Base-by-base conservation (phyloP, 2,329 filamentous ascomycete species). In the Pseudocercospora ulei region DNA sequence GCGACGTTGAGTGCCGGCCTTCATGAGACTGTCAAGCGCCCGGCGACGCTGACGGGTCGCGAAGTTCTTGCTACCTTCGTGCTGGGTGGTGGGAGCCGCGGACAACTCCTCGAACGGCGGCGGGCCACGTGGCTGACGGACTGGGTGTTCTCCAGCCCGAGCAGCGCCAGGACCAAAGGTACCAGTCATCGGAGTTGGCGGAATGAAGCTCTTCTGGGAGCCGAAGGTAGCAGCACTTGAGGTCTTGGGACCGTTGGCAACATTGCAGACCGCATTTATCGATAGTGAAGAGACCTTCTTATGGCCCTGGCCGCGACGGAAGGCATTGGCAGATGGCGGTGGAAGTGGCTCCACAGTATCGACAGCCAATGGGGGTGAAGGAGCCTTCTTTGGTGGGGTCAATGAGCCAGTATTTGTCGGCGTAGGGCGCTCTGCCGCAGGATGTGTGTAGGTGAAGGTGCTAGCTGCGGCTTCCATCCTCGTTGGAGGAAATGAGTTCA, bases 11-110 rank as follows among this genome's bases (percentile, higher is more conserved):
- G 90, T 73, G 9, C 88, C 87, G 38, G 88, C 88, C 49, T 83
- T 82, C 46, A 95, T 83, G 34, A 98, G 74, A 59, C 86, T 95
- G 67, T 87, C 79, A 28, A 98, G 78, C 16, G 90, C 90, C 54
- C 82, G 86, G 49, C 88, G 85, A 44, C 90, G 85, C 56, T 92
- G 87, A 46, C 90, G 86, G 39, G 86, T 78, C 7, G 82, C 82
- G 65, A 98, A 98, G 68, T 98, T 98, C 75, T 95, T 70, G 76
- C 88, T 95, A 14, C 88, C 90, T 62, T 96, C 88, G 48, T 88
- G 76, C 66, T 86, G 94, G 51, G 84, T 79, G 5, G 88, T 96
- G 1, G 90, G 90, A 65, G 87, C 90, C 12, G 80, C 73, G 56
- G 80, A 76, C 44, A 98, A 76, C 65, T 98, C 90, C 51, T 98